These are phyloP conservation scores for Serendipita sp. DNA, from an alignment of 768 basidiomycete species.

Conservation along the genomic window DNA sequence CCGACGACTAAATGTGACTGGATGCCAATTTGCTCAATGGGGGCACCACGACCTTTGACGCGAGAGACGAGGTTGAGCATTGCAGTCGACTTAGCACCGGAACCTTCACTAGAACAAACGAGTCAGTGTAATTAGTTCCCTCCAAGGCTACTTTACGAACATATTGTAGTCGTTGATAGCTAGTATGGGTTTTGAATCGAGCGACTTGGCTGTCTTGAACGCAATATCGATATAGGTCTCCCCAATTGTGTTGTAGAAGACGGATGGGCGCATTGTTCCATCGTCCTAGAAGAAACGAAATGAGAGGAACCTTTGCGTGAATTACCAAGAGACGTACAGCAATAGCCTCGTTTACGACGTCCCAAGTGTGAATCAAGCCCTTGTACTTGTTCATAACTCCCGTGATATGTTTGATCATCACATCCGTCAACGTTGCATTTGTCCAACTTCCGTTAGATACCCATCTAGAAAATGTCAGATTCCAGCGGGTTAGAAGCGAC, in stretches of 20 bases:
- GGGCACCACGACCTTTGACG: neutral
- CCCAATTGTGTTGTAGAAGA: neutral
- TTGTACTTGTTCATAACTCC: slow-evolving; percentile 9
- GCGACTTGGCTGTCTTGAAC: neutral
- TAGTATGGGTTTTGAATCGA: neutral
- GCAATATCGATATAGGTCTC: neutral
- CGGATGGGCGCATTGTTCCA: neutral
- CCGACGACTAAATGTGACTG: neutral
- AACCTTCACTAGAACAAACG: neutral
- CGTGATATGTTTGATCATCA: slow-evolving; percentile 10
- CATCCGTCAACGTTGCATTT: neutral
- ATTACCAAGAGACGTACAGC: slow-evolving; percentile 16
- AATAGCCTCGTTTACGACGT: slow-evolving; percentile 43
- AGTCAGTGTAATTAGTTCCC: too few relatives aligned
- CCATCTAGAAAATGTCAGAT: neutral
- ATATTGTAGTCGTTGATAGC: neutral
- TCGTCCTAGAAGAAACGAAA: neutral
- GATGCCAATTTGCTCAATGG: neutral
- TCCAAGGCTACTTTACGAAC: neutral
- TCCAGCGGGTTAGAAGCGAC: too few relatives aligned
- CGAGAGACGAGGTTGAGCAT: neutral
- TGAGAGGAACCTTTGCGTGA: neutral
- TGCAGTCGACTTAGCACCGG: neutral
- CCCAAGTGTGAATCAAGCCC: slow-evolving; percentile 18
- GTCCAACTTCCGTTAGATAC: neutral